These are phyloP conservation scores for Spergularia bocconei DNA, from an alignment of 148 eudicot species.

Conservation along the genomic window DNA sequence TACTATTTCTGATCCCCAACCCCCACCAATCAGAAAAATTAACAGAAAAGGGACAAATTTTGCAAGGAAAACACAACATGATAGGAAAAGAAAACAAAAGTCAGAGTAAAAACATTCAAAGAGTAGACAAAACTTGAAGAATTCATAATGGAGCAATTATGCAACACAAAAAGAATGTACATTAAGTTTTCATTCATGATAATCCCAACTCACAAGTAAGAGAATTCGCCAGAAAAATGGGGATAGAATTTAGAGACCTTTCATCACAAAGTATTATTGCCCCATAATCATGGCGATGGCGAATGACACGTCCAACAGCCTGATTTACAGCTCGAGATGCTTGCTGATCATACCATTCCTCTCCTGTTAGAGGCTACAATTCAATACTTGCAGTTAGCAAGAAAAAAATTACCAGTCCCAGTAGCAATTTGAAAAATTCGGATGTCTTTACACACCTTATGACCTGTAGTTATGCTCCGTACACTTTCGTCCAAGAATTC, in stretches of 20 bases:
- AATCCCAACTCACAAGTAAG: not conserved
- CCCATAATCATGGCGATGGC: slow-evolving; percentile 96
- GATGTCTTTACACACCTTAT: slow-evolving; percentile 32
- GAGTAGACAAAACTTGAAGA: too few species aligned
- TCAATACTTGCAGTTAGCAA: slow-evolving; percentile 24
- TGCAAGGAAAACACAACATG: not conserved
- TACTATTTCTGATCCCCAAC: not conserved
- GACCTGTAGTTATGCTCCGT: slow-evolving; percentile 33
- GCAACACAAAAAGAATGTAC: not conserved
- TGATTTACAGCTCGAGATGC: slow-evolving; percentile 97
- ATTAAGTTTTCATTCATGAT: not conserved
- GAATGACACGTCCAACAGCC: slow-evolving; percentile 99
- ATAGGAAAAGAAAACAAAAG: not conserved
- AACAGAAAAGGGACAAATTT: not conserved
- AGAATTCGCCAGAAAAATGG: not conserved
- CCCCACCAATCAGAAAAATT: not conserved
- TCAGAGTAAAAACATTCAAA: not conserved
- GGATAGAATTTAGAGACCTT: slow-evolving; percentile 45
- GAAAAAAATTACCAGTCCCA: not conserved
- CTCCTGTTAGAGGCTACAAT: slow-evolving; percentile 82
- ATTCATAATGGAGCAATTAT: not conserved
- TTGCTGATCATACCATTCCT: slow-evolving; percentile 93
- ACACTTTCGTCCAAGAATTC: slow-evolving; percentile 76
- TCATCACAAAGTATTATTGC: slow-evolving; percentile 96
- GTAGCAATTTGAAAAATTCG: slow-evolving; percentile 34